phyloP scores from a whole-genome alignment of 176 grass and related monocot genomes.

The Stipa capillata region DNA sequence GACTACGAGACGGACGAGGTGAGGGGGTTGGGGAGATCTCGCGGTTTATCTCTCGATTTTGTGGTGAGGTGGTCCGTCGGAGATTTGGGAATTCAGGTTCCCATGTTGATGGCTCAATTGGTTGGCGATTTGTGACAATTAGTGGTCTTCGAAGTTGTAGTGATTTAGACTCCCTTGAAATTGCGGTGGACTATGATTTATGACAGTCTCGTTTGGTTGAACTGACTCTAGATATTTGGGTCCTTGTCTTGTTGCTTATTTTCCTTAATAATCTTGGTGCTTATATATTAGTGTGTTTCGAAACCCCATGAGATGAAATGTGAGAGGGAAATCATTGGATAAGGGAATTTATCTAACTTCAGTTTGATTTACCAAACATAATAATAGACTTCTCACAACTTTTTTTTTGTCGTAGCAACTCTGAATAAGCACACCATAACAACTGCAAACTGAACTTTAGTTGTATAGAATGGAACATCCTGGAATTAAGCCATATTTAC shows the following conservation, averaged over 20 bases:
- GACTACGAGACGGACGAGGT: constrained; percentile 69
- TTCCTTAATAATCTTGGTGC: neutral
- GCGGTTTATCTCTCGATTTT: neutral
- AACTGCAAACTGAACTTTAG: neutral
- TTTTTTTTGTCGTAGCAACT: too few species aligned
- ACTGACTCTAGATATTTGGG: neutral
- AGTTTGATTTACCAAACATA: neutral
- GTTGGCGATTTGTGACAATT: neutral
- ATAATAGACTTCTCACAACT: neutral
- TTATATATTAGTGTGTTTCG: neutral
- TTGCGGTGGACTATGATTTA: neutral
- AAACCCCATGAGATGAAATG: neutral
- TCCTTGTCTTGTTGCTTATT: neutral
- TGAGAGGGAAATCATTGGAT: neutral
- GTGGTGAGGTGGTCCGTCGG: neutral
- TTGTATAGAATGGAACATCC: neutral
- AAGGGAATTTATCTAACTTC: neutral
- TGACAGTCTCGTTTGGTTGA: neutral
- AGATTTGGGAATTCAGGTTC: neutral
- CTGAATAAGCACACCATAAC: neutral
- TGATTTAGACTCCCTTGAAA: neutral
- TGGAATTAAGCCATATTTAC: neutral
- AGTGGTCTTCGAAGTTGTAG: neutral
- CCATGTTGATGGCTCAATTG: neutral
- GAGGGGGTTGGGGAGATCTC: constrained; percentile 20